These are phyloP conservation scores for Wickerhamia fluorescens DNA, from an alignment of 805 yeast genomes.

Conservation along the genomic window DNA sequence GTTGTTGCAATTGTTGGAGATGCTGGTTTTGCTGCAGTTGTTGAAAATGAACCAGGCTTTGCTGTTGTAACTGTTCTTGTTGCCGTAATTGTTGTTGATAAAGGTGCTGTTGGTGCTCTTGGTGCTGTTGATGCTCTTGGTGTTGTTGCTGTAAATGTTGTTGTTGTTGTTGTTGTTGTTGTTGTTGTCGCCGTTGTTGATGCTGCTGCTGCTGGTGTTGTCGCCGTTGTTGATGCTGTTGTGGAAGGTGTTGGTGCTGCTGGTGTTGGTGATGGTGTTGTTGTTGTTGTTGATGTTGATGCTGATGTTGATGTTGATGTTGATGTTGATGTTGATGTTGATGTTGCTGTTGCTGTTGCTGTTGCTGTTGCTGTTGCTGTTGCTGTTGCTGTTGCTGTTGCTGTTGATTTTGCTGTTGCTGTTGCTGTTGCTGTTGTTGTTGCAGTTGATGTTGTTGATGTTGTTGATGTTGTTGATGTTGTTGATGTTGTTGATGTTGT, in stretches of 20 bases:
- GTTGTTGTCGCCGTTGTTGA: conserved; percentile 13
- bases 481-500: too few species aligned
- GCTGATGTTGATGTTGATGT: conserved; percentile 19
- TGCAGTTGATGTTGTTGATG: conserved; percentile 6
- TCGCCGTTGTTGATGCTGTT: conserved; percentile 11
- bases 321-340: conserved; percentile 21
- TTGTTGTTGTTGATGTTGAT: conserved; percentile 5
- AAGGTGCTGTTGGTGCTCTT: conserved; percentile 1
- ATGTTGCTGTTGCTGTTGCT: conserved; percentile 17
- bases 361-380: conserved; percentile 10
- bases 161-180: conserved; percentile 5
- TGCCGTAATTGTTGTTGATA: conserved; percentile 1
- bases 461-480: conserved; percentile 7
- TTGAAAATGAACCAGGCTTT: conserved; percentile 1
- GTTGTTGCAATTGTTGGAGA: conserved; percentile 6
- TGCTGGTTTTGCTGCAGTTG: conserved; percentile 11
- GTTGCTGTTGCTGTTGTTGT: conserved; percentile 7
- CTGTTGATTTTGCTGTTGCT: conserved; percentile 7
- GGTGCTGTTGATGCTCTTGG: conserved; percentile 6
- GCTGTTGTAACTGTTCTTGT: too few species aligned
- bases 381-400: conserved; percentile 7
- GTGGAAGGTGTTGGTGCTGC: conserved; percentile 13
- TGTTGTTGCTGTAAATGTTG: conserved; percentile 6
- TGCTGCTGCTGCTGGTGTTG: conserved; percentile 4
- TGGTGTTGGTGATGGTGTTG: conserved; percentile 6